These are phyloP conservation scores for Annulohypoxylon truncatum DNA, from an alignment of 2,329 filamentous ascomycete genomes.

Conservation along the genomic window DNA sequence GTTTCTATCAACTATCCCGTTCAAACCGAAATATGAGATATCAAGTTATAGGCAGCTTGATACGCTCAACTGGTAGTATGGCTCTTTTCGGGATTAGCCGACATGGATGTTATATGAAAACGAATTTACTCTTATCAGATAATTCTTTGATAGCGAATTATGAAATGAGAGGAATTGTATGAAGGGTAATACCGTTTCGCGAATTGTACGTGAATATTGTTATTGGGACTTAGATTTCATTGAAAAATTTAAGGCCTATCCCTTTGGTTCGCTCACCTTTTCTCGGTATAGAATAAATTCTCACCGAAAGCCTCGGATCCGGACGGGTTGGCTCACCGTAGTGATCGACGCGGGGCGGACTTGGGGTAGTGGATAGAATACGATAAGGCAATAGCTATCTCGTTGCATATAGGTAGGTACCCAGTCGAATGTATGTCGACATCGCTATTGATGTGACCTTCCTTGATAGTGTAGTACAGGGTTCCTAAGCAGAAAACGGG, in stretches of 20 bases:
- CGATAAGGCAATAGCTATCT: conserved; percentile 10
- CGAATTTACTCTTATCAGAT: neutral
- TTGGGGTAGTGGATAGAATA: neutral
- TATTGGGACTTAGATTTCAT: neutral
- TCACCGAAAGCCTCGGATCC: neutral
- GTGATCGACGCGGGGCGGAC: conserved; percentile 18
- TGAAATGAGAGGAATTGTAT: neutral
- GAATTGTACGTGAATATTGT: neutral
- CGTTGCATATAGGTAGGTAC: neutral
- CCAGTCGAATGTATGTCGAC: conserved; percentile 16
- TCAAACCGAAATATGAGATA: conserved; percentile 42
- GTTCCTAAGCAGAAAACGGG: conserved; percentile 3
- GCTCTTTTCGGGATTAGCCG: neutral
- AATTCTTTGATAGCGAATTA: neutral
- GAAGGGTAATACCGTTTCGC: neutral
- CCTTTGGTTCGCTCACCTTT: neutral
- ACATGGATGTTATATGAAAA: neutral
- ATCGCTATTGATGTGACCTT: conserved; percentile 25
- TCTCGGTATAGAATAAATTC: neutral
- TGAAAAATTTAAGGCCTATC: neutral
- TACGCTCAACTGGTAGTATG: neutral
- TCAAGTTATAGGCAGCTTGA: neutral
- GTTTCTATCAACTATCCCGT: conserved; percentile 47
- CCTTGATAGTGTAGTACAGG: conserved; percentile 5
- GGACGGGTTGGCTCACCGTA: conserved; percentile 5